A percentile compares a stretch with the other conserved stretches of the same genome.
phyloP scores from a whole-genome alignment of 768 basidiomycete genomes.

The Termitomyces sp. region DNA sequence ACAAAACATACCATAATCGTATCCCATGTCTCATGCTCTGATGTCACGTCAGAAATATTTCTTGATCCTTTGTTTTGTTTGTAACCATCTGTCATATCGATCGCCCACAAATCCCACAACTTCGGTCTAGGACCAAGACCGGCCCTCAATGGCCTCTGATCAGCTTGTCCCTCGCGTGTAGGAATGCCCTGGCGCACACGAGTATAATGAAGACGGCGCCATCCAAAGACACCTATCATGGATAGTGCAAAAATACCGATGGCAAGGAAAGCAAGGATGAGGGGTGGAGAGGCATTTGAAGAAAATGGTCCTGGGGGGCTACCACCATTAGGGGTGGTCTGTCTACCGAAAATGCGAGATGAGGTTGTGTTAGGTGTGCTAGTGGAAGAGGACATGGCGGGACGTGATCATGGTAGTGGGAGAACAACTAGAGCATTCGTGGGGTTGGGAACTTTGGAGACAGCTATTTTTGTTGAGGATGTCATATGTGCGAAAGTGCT shows the following conservation, averaged over 20 bases:
- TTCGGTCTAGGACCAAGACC: conserved; percentile 27
- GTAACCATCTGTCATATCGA: conserved; percentile 3
- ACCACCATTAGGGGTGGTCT: not conserved
- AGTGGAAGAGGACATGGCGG: conserved; percentile 3
- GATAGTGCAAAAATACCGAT: conserved; percentile 47
- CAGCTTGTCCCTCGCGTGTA: not conserved
- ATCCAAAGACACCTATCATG: conserved; percentile 43
- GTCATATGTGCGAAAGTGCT: not conserved
- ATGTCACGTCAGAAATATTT: not conserved
- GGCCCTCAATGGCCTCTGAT: not conserved
- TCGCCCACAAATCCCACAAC: conserved; percentile 40
- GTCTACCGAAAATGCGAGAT: not conserved
- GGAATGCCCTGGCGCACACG: not conserved
- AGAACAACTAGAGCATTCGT: not conserved
- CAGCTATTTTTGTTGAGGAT: not conserved
- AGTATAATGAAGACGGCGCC: conserved; percentile 28
- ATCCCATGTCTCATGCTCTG: conserved; percentile 26
- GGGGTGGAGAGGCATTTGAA: conserved; percentile 37
- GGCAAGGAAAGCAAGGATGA: conserved; percentile 57
- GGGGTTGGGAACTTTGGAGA: not conserved
- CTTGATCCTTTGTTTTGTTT: not conserved
- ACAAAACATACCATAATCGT: conserved; percentile 32
- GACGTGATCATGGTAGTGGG: conserved; percentile 5
- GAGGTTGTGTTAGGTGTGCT: not conserved
- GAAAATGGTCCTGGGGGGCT: conserved; percentile 14